Percentiles rank a stretch among this genome's conserved stretches.
phyloP scores from a whole-genome alignment of 2,329 filamentous ascomycete species.

The Colletotrichum cereale region DNA sequence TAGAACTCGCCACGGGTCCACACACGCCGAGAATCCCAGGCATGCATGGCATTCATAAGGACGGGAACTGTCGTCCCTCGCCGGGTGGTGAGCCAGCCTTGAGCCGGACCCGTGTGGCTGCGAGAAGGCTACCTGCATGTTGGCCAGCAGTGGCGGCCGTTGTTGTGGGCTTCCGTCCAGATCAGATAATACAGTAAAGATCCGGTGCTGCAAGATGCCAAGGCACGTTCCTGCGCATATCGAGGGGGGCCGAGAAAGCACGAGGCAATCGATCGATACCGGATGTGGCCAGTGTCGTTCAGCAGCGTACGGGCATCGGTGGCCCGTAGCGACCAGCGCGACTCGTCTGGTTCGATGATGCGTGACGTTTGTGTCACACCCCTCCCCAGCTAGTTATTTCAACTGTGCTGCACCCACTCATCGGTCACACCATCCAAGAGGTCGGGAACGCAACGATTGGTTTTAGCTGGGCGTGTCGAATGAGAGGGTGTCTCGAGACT shows the following conservation, averaged over 20 bases:
- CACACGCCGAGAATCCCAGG: background rate
- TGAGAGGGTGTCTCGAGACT: conserved; percentile 1
- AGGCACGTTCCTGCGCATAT: conserved; percentile 29
- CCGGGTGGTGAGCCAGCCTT: background rate
- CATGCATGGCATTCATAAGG: background rate
- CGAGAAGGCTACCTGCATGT: conserved; percentile 33
- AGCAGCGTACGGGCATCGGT: conserved; percentile 13
- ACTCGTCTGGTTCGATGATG: conserved; percentile 41
- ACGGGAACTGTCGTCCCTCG: background rate
- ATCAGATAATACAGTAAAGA: conserved; percentile 39
- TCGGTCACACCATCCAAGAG: conserved; percentile 35
- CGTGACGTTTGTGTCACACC: conserved; percentile 48
- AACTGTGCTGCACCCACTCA: conserved; percentile 41
- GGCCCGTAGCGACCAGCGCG: conserved; percentile 11
- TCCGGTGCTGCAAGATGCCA: conserved; percentile 20
- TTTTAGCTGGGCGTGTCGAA: background rate
- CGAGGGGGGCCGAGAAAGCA: conserved; percentile 14
- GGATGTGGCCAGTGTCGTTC: conserved; percentile 11
- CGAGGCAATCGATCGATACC: conserved; percentile 9
- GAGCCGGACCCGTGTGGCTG: conserved; percentile 8
- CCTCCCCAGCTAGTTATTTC: conserved; percentile 32
- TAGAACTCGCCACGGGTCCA: background rate
- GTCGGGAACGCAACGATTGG: conserved; percentile 35
- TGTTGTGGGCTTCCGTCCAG: conserved; percentile 18
- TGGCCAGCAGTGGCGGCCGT: conserved; percentile 6